Base-by-base conservation (phyloP, 2,329 filamentous ascomycete genomes). In the Neodidymelliopsis sp. region DNA sequence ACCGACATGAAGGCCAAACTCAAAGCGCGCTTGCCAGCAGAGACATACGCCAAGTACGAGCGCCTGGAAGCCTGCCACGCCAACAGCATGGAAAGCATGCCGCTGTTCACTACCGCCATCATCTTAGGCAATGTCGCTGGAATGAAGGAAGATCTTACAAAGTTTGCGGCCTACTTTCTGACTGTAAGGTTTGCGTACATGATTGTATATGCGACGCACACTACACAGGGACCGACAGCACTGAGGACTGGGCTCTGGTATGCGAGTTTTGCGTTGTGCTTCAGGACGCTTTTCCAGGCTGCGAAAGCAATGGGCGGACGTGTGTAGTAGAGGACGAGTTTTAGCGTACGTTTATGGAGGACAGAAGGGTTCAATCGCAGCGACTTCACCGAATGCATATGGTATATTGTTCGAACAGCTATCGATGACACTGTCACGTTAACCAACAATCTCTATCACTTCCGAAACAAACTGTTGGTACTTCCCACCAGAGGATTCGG, bases 31-130 rank as follows among this genome's bases (percentile, higher is more conserved):
- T 66, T 77, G 2, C 59, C 71, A 8, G 54, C 71, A 1, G 65
- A 70, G 11, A 64, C 61, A 4, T 77, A 72, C 52, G 73, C 69
- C 10, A 67, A 62, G 6, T 79, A 71, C 41, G 76, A 80, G 62
- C 75, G 78, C 29, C 68, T 73, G 16, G 71, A 77, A 49, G 69
- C 74, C 4, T 78, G 75, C 24, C 75, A 79, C 53, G 66, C 71
- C 20, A 79, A 79, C 56, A 71, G 72, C 20, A 67, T 79, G 53
- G 77, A 81, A 43, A 77, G 74, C 41, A 63, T 79, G 43, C 74
- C 77, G 1, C 53, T 80, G 7, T 79, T 78, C 51, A 60, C 74
- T 8, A 69, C 75, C 1, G 74, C 76, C 2, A 65, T 79, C 7
- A 63, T 79, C 11, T 62, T 75, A 4, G 76, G 74, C 0, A 71